phyloP scores from a whole-genome alignment of 2,329 filamentous ascomycete genomes.

The Emergomyces pasteurianus region DNA sequence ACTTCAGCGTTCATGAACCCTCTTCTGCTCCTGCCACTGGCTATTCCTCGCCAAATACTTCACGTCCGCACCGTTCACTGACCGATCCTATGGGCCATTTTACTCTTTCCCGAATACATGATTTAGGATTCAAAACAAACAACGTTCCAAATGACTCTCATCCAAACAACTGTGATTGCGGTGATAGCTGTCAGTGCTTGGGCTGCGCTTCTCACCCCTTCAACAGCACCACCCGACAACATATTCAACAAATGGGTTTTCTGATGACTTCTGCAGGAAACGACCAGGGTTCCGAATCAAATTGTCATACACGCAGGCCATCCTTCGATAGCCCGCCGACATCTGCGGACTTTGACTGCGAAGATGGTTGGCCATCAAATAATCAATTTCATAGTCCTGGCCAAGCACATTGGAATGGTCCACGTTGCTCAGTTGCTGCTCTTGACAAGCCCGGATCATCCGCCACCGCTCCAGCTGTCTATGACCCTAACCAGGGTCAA shows the following conservation, averaged over 20 bases:
- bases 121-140: background rate
- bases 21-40: background rate
- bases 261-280: slow-evolving; percentile 27
- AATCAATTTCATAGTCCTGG: background rate
- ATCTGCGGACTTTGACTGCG: slow-evolving; percentile 11
- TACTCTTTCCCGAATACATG: background rate
- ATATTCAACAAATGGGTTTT: slow-evolving; percentile 35
- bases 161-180: slow-evolving; percentile 25
- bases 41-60: slow-evolving; percentile 1
- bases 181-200: slow-evolving; percentile 35
- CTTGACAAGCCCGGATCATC: slow-evolving; percentile 7
- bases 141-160: background rate
- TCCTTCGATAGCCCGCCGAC: slow-evolving; percentile 12
- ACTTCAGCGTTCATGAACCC: background rate
- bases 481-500: slow-evolving; percentile 8
- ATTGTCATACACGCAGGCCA: slow-evolving; percentile 14
- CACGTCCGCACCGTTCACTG: background rate
- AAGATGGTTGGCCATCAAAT: slow-evolving; percentile 8
- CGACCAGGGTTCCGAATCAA: slow-evolving; percentile 13
- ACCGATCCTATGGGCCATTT: background rate
- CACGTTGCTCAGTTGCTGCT: slow-evolving; percentile 3
- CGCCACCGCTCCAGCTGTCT: background rate
- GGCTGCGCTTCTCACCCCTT: slow-evolving; percentile 36
- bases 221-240: slow-evolving; percentile 34
- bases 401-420: background rate